These are phyloP conservation scores for Xylariaceae sp. DNA, from an alignment of 2,329 filamentous ascomycete genomes.

Conservation along the genomic window DNA sequence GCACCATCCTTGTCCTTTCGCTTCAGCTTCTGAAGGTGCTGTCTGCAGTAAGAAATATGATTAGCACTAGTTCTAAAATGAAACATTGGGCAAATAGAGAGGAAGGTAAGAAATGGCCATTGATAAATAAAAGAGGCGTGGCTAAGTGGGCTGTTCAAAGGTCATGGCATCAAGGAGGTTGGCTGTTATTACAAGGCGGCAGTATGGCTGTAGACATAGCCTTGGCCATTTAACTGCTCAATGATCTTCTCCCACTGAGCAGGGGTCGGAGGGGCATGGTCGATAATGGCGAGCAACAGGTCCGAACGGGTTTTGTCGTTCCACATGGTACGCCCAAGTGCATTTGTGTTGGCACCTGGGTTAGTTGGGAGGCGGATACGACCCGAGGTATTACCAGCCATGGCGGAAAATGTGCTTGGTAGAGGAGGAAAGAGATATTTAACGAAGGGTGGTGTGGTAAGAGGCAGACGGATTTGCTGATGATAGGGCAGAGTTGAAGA, in stretches of 20 bases:
- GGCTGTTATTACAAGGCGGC: slow-evolving; percentile 35
- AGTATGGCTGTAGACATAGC: slow-evolving; percentile 34
- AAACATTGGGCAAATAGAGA: slow-evolving; percentile 11
- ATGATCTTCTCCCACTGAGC: slow-evolving; percentile 29
- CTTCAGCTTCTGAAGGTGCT: slow-evolving; percentile 44
- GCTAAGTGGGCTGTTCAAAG: too few relatives aligned
- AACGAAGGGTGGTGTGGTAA: too few relatives aligned
- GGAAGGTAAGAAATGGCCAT: slow-evolving; percentile 1
- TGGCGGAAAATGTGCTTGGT: neutral
- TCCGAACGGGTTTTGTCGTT: slow-evolving; percentile 32
- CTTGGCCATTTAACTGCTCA: slow-evolving; percentile 27
- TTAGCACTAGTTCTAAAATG: slow-evolving; percentile 6
- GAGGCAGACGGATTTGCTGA: neutral
- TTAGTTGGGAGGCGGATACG: too few relatives aligned
- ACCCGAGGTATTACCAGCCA: too few relatives aligned
- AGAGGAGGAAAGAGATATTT: too few relatives aligned
- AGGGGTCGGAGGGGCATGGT: slow-evolving; percentile 31
- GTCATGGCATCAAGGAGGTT: too few relatives aligned
- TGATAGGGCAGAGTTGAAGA: neutral
- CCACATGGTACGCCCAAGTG: slow-evolving; percentile 17
- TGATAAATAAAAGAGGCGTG: slow-evolving; percentile 3
- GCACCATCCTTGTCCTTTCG: slow-evolving; percentile 15
- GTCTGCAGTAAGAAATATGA: slow-evolving; percentile 18
- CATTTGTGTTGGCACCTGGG: slow-evolving; percentile 5
- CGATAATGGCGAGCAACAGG: slow-evolving; percentile 33